These are phyloP conservation scores for Manihot esculenta DNA, from an alignment of 441 rosid genomes.

Conservation along the genomic window DNA sequence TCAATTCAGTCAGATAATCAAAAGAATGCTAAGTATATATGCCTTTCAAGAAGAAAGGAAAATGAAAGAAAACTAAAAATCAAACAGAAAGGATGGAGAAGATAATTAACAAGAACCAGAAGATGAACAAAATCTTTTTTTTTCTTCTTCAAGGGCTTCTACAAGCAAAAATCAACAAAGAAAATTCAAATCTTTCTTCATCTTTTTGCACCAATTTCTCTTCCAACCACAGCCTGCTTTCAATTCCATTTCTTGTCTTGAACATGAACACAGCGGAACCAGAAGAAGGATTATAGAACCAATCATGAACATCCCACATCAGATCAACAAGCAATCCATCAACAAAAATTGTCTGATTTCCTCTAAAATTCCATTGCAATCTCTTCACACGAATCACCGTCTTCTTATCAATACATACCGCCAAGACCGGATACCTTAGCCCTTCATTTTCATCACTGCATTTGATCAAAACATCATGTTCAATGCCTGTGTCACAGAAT, in stretches of 20 bases:
- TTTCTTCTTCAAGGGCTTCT: constrained; percentile 39
- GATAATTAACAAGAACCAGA: constrained; percentile 7
- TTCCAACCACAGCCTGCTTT: constrained; percentile 72
- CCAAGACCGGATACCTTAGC: constrained; percentile 54
- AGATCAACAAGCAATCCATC: constrained; percentile 77
- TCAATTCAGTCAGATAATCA: constrained; percentile 27
- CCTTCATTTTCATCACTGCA: constrained; percentile 67
- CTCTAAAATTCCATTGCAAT: constrained; percentile 85
- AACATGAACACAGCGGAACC: constrained; percentile 90
- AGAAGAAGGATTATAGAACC: constrained; percentile 64
- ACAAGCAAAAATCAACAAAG: constrained; percentile 74
- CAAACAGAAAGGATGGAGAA: background rate
- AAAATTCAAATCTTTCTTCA: constrained; percentile 66
- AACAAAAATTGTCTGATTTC: constrained; percentile 77
- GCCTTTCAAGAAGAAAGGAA: constrained; percentile 35
- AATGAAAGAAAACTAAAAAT: background rate
- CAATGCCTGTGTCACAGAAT: constrained; percentile 51
- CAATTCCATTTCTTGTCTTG: constrained; percentile 74
- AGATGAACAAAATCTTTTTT: constrained; percentile 9
- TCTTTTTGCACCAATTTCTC: constrained; percentile 66
- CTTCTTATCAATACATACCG: constrained; percentile 71
- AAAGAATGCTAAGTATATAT: constrained; percentile 39
- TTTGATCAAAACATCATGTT: constrained; percentile 65
- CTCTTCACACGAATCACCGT: constrained; percentile 70
- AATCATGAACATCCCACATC: constrained; percentile 94